Base-by-base conservation (phyloP, 2,329 filamentous ascomycete genomes). In the Dactylellina haptotyla region DNA sequence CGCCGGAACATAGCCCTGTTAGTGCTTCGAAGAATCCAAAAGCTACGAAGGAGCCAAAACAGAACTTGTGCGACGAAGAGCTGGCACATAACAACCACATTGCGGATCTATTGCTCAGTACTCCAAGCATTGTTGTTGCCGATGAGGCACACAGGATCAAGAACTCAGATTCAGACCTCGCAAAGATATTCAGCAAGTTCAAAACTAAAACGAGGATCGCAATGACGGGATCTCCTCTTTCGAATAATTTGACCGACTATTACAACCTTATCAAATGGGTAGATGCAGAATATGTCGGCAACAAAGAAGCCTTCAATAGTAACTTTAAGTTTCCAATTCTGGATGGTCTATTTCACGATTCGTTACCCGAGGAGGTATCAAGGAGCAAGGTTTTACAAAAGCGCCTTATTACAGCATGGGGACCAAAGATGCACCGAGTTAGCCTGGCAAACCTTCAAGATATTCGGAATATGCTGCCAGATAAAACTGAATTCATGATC, bases 251-350 rank as follows among this genome's bases (percentile, higher is more conserved):
- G 0, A 83, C 86, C 26, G 93, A 97, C 77, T 96, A 96, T 78
- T 92, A 89, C 78, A 83, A 88, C n/a, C 91, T 96, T 87, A 89
- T 97, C 67, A 86, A 93, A 75, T 97, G 92, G 92, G 88, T 95
- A 56, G 89, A 91, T 1, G 90, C 91, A 0, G 87, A 87, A 23
- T 97, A 91, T 79, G 84, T 97, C 1, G 92, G 92, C 0, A 84
- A 86, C 2, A 80, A 84, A 8, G 77, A 80, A 0, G 89, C 93
- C 77, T 97, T 97, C 79, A 85, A 84, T 18, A 79, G 83, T 0
- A 85, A 88, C n/a, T 97, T 90, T 78, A 85, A 87, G 3, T 84
- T 84, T 2, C 91, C 91, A 0, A 97, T 97, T 75, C 84, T 89
- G 61, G 82, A 85, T 9, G 93, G 93, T 0, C 84, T 93, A 0